Percentiles rank a stretch among this genome's conserved stretches.
These are phyloP conservation scores for Cryptococcus sp. DNA, from an alignment of 1,284 basidiomycete species.

Conservation along the genomic window DNA sequence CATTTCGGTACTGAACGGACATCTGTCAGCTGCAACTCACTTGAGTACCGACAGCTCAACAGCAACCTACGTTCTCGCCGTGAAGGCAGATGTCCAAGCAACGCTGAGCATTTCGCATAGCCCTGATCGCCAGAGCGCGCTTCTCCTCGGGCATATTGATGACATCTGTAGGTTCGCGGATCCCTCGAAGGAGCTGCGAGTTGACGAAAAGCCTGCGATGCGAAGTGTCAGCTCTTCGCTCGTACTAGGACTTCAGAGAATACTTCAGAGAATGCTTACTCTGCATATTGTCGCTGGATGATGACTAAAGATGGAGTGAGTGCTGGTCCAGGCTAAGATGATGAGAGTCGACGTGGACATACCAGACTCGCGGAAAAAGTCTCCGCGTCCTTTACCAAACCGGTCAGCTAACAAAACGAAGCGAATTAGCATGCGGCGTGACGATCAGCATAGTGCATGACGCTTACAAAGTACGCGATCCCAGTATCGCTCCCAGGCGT, in stretches of 20 bases:
- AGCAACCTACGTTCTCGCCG: slow-evolving; percentile 41
- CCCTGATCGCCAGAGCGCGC: slow-evolving; percentile 49
- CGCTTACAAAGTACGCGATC: slow-evolving; percentile 46
- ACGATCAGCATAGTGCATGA: background rate
- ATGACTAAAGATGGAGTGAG: slow-evolving; percentile 21
- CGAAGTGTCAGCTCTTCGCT: background rate
- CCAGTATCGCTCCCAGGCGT: slow-evolving; percentile 55
- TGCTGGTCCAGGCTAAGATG: too few species aligned
- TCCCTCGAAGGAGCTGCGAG: slow-evolving; percentile 51
- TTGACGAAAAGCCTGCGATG: slow-evolving; percentile 48
- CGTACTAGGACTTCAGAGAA: background rate
- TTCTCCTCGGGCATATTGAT: slow-evolving; percentile 51
- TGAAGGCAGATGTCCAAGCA: slow-evolving; percentile 52
- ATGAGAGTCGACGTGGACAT: slow-evolving; percentile 8
- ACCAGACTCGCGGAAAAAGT: slow-evolving; percentile 51
- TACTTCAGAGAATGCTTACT: slow-evolving; percentile 26
- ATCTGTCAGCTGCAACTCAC: background rate
- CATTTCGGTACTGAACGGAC: slow-evolving; percentile 72
- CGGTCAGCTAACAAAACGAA: slow-evolving; percentile 31
- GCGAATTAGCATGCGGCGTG: background rate
- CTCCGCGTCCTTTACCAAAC: slow-evolving; percentile 47
- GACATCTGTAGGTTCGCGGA: slow-evolving; percentile 50
- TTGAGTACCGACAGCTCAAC: background rate
- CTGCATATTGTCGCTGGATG: slow-evolving; percentile 49
- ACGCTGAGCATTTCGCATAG: slow-evolving; percentile 53